Percentiles rank a stretch among this genome's conserved stretches.
These are phyloP conservation scores for Arachis hypogaea DNA, from an alignment of 306 rosid genomes.

Conservation along the genomic window DNA sequence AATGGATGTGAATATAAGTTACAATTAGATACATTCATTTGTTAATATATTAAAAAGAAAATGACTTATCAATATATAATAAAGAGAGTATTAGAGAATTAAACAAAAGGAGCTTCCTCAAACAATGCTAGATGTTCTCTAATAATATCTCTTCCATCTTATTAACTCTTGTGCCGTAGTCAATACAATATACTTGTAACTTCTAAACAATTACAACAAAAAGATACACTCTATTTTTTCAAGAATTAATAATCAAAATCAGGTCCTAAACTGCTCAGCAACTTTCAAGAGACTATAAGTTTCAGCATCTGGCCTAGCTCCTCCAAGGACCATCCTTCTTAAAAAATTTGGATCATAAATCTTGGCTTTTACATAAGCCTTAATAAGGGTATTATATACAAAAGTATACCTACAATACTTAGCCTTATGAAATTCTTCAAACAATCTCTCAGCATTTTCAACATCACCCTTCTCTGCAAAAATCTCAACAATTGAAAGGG, in stretches of 20 bases:
- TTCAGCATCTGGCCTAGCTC: conserved; percentile 91
- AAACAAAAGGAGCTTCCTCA: conserved; percentile 18
- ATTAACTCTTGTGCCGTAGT: conserved; percentile 15
- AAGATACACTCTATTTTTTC: not conserved
- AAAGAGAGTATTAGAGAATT: not conserved
- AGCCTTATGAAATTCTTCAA: conserved; percentile 68
- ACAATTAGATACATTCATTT: no score
- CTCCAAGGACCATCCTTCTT: conserved; percentile 87
- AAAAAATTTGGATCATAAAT: conserved; percentile 74
- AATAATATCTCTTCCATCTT: conserved; percentile 19
- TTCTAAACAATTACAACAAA: conserved; percentile 22
- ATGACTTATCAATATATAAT: no score
- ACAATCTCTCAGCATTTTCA: conserved; percentile 70
- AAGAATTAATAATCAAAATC: conserved; percentile 27
- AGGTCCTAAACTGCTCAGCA: conserved; percentile 71
- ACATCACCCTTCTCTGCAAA: conserved; percentile 82
- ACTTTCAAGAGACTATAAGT: conserved; percentile 86
- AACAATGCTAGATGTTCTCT: not conserved
- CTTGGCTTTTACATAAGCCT: conserved; percentile 89
- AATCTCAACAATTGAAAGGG: conserved; percentile 65
- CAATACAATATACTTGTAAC: not conserved
- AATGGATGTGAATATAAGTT: no score
- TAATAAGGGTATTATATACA: conserved; percentile 80
- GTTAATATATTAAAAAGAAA: no score
- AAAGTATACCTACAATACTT: conserved; percentile 78